Evolutionary conservation across 1,284 basidiomycete genomes (phyloP), one percentile per base, ranked within the genome.

Genomic region (Baeospora myosura): DNA sequence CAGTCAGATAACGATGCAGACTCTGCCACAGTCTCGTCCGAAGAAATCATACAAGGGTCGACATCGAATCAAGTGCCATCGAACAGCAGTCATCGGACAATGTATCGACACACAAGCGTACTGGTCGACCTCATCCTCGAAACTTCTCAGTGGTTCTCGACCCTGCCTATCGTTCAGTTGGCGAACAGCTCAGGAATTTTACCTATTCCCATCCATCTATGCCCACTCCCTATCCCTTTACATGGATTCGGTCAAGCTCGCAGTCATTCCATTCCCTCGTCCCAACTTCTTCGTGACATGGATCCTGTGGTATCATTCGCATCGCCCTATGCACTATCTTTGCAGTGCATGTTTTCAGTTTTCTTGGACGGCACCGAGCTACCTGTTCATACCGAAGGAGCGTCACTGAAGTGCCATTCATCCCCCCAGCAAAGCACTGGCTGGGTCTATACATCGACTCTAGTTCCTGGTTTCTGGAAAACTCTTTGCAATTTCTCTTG

Each of bases 381-480:
- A 4, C 50, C 61, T 4, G 42, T 63, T 14, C 54, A 62, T 39
- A 52, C 46, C 14, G 64, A 64, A 49, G 38, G 36, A 8, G 50
- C 48, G 0, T 44, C 48, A 1, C 38, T 66, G 18, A 51, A 50
- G 30, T 56, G 53, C 35, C 42, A 52, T 16, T 55, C 62, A 2
- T 54, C 56, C 4, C 53, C 58, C 7, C 42, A 51, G 16, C 48
- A 55, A 26, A 51, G 54, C 20, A 50, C 56, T 23, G 58, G 54
- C 11, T 64, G 57, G 57, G 37, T 58, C 8, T 67, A 67, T 41
- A 52, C 47, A 17, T 46, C 54, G 3, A 49, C 51, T 10, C 49
- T 67, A 20, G 52, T 59, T 8, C 60, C 62, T 17, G 43, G 41
- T 12, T 60, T 60, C 37, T 67, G 65, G 65, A 48, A 52, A 18